Percentiles rank a stretch among this genome's conserved stretches.
Evolutionary conservation across 2,329 filamentous ascomycete species (phyloP).

Genomic region (Fusarium brevicatenulatum): DNA sequence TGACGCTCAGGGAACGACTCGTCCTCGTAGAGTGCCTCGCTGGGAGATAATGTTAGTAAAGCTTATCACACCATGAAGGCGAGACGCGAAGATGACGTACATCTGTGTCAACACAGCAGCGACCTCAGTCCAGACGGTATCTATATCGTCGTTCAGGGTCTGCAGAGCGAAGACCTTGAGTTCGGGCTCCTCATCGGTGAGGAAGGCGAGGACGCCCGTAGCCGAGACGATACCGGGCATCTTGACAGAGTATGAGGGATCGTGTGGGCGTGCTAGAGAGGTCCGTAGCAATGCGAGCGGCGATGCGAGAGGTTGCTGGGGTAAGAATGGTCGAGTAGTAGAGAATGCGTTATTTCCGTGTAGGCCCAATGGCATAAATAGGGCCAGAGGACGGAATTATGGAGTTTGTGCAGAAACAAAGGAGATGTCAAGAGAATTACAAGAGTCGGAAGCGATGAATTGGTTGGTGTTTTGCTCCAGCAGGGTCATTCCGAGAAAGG

Average conservation of each 20-base stretch:
- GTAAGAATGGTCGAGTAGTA: constrained; percentile 23
- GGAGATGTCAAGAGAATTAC: constrained; percentile 20
- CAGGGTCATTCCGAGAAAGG: constrained; percentile 45
- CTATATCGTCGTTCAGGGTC: constrained; percentile 95
- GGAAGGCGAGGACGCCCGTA: constrained; percentile 92
- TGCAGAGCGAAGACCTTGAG: constrained; percentile 95
- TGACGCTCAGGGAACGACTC: constrained; percentile 93
- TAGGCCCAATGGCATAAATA: constrained; percentile 40
- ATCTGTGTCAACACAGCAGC: constrained; percentile 92
- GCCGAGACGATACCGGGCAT: constrained; percentile 97
- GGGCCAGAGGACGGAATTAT: constrained; percentile 13
- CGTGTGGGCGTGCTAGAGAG: constrained; percentile 31
- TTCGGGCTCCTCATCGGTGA: constrained; percentile 93
- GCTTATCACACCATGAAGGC: not conserved
- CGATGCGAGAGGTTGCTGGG: constrained; percentile 29
- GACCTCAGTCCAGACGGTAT: constrained; percentile 97
- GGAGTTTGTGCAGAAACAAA: constrained; percentile 10
- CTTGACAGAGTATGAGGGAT: constrained; percentile 43
- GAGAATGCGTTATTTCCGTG: constrained; percentile 31
- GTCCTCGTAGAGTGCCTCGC: constrained; percentile 97
- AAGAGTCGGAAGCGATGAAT: constrained; percentile 30
- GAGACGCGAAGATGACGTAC: constrained; percentile 59
- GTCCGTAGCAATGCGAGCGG: constrained; percentile 31
- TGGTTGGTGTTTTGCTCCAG: constrained; percentile 45
- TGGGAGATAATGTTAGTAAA: constrained; percentile 52